A percentile compares a stretch with the other conserved stretches of the same genome.
phyloP scores from a whole-genome alignment of 1,139 yeast species.

The Sugiyamaella grinbergsii region DNA sequence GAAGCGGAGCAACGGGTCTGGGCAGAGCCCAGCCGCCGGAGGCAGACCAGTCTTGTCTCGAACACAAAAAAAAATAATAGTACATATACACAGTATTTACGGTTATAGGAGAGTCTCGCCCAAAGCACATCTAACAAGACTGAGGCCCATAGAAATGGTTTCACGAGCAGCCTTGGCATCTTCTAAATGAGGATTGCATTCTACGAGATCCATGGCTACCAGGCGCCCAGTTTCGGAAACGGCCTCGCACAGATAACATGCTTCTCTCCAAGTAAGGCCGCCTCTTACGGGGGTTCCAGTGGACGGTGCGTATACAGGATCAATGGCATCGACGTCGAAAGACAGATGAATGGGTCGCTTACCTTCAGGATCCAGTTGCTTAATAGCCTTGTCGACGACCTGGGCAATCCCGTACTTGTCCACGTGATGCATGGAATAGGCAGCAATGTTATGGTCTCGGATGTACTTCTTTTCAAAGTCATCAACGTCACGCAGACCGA shows the following conservation, averaged over 20 bases:
- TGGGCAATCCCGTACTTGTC: conserved; percentile 91
- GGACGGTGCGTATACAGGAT: conserved; percentile 92
- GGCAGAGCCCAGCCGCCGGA: conserved; percentile 19
- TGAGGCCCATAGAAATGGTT: conserved; percentile 87
- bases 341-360: conserved; percentile 81
- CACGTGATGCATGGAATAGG: conserved; percentile 94
- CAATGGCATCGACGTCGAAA: conserved; percentile 96
- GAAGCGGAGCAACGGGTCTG: conserved; percentile 13
- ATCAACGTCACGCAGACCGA: conserved; percentile 94
- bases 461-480: conserved; percentile 77
- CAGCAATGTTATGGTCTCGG: conserved; percentile 70
- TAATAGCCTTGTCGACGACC: conserved; percentile 90
- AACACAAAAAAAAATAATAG: no score
- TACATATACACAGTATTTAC: neutral
- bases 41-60: no score
- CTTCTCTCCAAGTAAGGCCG: conserved; percentile 92
- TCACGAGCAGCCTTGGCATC: conserved; percentile 74
- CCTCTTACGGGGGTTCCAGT: conserved; percentile 99
- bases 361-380: conserved; percentile 73
- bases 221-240: conserved; percentile 85
- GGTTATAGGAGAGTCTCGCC: conserved; percentile 80
- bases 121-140: conserved; percentile 89
- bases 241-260: conserved; percentile 88
- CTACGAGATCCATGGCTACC: conserved; percentile 88
- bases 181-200: conserved; percentile 83